These are phyloP conservation scores for Skeletonema costatum DNA, from an alignment of 108 stramenopile species.

Conservation along the genomic window DNA sequence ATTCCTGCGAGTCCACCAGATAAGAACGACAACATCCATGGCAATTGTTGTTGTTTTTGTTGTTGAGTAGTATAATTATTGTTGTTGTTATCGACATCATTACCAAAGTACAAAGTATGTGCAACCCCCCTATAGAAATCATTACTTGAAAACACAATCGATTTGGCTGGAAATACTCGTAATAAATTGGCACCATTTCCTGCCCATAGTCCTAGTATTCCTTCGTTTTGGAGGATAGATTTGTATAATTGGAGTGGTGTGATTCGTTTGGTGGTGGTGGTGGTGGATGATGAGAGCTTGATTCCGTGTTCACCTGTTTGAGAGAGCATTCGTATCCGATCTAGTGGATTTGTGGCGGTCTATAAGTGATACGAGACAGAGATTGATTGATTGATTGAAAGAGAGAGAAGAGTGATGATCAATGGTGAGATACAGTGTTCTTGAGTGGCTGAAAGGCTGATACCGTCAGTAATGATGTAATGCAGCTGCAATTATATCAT, in stretches of 20 bases:
- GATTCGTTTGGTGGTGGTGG: slow-evolving; percentile 12
- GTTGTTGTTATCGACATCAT: not conserved
- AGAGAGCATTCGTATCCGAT: slow-evolving; percentile 88
- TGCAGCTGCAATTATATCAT: not conserved
- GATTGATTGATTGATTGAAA: not conserved
- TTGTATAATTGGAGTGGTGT: slow-evolving; percentile 57
- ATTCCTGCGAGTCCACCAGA: slow-evolving; percentile 88
- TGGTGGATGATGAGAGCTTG: too few relatives aligned
- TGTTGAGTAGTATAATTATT: not conserved
- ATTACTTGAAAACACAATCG: slow-evolving; percentile 81
- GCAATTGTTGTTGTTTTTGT: slow-evolving; percentile 27
- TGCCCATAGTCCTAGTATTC: slow-evolving; percentile 86
- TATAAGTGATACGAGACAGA: not conserved
- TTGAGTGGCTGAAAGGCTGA: too few relatives aligned
- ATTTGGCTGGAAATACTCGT: slow-evolving; percentile 88
- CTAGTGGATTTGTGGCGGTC: slow-evolving; percentile 89
- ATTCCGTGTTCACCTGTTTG: slow-evolving; percentile 85
- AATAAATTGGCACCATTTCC: slow-evolving; percentile 90
- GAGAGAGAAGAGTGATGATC: too few relatives aligned
- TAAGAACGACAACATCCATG: slow-evolving; percentile 60
- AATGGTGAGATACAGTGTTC: too few relatives aligned
- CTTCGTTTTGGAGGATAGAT: slow-evolving; percentile 79
- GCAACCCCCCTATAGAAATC: slow-evolving; percentile 66
- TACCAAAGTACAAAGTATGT: slow-evolving; percentile 25
- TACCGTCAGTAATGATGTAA: too few relatives aligned